Conservation (phyloP, 768 basidiomycete genomes). For the Suillus fuscotomentosus region DNA sequence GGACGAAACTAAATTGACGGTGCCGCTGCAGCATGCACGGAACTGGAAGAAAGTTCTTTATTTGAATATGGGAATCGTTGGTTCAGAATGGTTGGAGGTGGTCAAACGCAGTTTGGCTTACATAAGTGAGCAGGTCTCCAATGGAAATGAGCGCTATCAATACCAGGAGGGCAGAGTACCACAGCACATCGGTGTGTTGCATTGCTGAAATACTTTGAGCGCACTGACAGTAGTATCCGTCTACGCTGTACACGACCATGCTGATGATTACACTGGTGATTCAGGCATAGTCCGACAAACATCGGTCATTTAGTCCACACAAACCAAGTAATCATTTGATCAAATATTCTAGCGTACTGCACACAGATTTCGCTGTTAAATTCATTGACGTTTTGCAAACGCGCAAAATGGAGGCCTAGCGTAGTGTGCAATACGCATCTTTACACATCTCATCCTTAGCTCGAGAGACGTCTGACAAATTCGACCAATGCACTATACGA, state of each 20-base stretch:
- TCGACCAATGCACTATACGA: constrained; percentile 31
- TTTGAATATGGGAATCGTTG: too few species aligned
- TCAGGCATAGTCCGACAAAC: background rate
- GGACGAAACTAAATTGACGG: too few species aligned
- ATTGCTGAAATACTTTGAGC: background rate
- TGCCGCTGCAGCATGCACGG: too few species aligned
- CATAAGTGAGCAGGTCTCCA: too few species aligned
- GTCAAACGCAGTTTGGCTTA: too few species aligned
- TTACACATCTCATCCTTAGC: background rate
- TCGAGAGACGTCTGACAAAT: constrained; percentile 28
- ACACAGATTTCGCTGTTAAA: background rate
- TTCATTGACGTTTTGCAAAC: background rate
- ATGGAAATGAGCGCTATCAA: too few species aligned
- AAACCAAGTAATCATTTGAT: background rate
- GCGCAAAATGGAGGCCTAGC: background rate
- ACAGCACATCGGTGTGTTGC: background rate
- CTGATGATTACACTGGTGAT: background rate
- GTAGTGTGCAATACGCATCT: too few species aligned
- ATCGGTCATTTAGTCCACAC: background rate
- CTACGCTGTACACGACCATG: background rate
- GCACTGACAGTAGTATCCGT: background rate
- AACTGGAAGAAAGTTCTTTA: too few species aligned
- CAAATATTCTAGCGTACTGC: background rate
- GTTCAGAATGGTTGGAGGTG: too few species aligned
- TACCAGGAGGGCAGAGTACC: background rate